Base-by-base conservation (phyloP, 805 yeast species). In the Metschnikowia borealis region DNA sequence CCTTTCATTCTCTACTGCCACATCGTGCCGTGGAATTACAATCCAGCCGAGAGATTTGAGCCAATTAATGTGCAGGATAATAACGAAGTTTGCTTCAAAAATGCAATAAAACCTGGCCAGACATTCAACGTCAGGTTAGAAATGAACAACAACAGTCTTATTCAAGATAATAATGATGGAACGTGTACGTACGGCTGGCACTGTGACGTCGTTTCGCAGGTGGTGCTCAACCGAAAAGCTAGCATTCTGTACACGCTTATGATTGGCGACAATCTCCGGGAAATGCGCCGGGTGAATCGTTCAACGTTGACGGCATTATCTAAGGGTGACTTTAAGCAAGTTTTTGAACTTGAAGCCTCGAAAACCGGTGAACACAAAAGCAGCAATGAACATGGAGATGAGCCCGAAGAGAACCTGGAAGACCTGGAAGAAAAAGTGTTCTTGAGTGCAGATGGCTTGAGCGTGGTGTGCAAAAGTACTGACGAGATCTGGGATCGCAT, bases 41-140 rank as follows among this genome's bases (percentile, higher is more conserved):
- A 66, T 41, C 68, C 65, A 31, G 49, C 45, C 4, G 33, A 54
- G 49, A 45, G 47, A 46, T 71, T 71, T 44, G 36, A 23, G 47
- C 70, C 71, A 14, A 60, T 57, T 2, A 44, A 53, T 21, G 47
- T 51, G 14, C 62, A 56, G 23, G 29, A 17, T 6, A 62, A 63
- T 39, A 55, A 57, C 34, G 77, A 73, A 53, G 67, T 73, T 6
- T 61, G 60, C 35, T 74, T 70, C 57, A 62, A 64, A 26, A 71
- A 73, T 52, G 65, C 69, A 38, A 66, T 89, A 18, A 84, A 83
- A 54, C 94, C 96, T 0, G 88, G 86, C 21, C 86, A 83, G 58
- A 73, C 82, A 6, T 86, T 85, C 63, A 77, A 79, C 50, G 83
- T 82, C 2, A 71, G 70, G 50, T 68, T 88, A 23, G 57, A 65